Evolutionary conservation across 331 rosid species (phyloP), one percentile per base, ranked within the genome.

Genomic region (Arachis monticola): DNA sequence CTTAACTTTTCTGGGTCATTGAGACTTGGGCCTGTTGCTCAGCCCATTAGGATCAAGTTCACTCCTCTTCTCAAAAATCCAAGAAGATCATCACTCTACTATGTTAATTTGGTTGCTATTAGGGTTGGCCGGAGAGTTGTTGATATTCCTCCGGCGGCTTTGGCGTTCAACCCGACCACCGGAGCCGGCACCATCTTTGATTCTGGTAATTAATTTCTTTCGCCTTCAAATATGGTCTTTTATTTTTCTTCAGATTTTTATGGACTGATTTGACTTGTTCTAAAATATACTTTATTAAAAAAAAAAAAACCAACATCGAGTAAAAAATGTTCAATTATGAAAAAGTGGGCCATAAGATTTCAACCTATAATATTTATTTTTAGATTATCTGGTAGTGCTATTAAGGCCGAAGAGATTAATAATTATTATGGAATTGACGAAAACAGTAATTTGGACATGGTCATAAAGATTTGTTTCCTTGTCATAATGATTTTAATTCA

Each of bases 51-150:
- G 69, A 90, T 92, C 46, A 92, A 95, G 86, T 90, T 68, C 64
- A 95, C 99, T 8, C 97, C 99, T 46, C 82, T 95, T 64, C 91
- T 92, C 35, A 90, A 69, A 64, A 95, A 90, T 69, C 99, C 97
- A 5, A 83, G 97, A 60, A 87, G 99, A 55, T 80, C 99, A 12
- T 95, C 99, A 2, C 88, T 95, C 48, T 95, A 95, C 51, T 95
- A 79, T 72, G 98, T 95, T 10, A 87, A 87, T 76, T 51, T 95
- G 64, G 63, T 72, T 11, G 93, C 81, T 0, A 85, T 95, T 13
- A 92, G 87, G 87, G 99, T 95, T 66, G 98, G 99, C 41, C 74
- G 89, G 78, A 83, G 6, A 80, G 12, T 84, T 17, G 97, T 95
- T 0, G 87, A 88, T 8, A 92, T 95, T 63, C 99, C 98, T 7